Conservation (phyloP, 1,284 basidiomycete species). For the Phylloboletellus chloephorus region DNA sequence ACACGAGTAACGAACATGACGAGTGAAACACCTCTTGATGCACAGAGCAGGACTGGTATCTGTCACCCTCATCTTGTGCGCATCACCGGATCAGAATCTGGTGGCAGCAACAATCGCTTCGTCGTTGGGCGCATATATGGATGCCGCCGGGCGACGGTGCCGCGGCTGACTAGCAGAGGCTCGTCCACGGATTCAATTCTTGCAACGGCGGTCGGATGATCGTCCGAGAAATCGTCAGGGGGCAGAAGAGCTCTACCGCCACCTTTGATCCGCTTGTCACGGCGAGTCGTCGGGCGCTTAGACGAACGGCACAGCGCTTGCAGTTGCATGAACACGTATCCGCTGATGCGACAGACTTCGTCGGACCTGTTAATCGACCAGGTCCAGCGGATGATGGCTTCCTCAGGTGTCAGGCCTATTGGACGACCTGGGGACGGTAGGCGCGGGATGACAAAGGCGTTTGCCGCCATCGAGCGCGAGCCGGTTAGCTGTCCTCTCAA, state of each 20-base stretch:
- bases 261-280: conserved; percentile 10
- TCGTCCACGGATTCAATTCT: conserved; percentile 11
- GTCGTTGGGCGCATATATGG: conserved; percentile 20
- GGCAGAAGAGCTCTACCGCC: conserved; percentile 17
- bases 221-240: conserved; percentile 18
- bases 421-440: conserved; percentile 24
- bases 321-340: conserved; percentile 2
- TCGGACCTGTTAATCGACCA: conserved; percentile 26
- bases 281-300: conserved; percentile 5
- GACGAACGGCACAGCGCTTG: neutral
- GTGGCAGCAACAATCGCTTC: conserved; percentile 18
- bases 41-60: neutral
- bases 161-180: conserved; percentile 13
- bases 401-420: conserved; percentile 19
- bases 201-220: neutral
- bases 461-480: conserved; percentile 12
- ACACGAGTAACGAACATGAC: neutral
- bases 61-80: neutral
- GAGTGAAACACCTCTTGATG: neutral
- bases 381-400: conserved; percentile 19
- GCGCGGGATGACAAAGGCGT: conserved; percentile 25
- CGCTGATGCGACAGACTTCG: conserved; percentile 1
- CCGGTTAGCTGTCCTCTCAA: neutral
- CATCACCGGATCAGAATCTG: conserved; percentile 7
- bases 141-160: conserved; percentile 5